Evolutionary conservation across 192 early-diverging fungal species (phyloP).

Genomic region (Entomortierella parvispora): DNA sequence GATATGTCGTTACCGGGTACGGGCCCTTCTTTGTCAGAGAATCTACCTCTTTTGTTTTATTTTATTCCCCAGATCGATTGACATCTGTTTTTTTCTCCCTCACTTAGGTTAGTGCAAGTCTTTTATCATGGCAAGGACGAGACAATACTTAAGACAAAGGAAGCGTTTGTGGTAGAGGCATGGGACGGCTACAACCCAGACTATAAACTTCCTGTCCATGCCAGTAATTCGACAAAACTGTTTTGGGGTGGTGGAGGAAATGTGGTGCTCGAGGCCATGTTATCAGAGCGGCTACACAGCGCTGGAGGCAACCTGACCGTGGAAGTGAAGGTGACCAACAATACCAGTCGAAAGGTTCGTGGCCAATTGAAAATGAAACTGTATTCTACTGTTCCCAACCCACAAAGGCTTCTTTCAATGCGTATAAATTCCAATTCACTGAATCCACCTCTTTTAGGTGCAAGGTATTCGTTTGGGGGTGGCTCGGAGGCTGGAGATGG

Average conservation of each 20-base stretch:
- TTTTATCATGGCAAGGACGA: conserved; percentile 63
- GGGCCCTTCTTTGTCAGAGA: no score
- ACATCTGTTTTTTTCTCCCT: conserved; percentile 13
- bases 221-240: conserved; percentile 51
- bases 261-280: conserved; percentile 43
- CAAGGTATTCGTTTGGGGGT: conserved; percentile 64
- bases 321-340: conserved; percentile 57
- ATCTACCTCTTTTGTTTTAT: neutral
- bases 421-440: neutral
- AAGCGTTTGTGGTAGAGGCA: conserved; percentile 69
- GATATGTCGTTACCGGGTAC: conserved; percentile 71
- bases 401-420: neutral
- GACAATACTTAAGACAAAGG: conserved; percentile 64
- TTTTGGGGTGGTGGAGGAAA: conserved; percentile 56
- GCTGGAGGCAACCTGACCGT: conserved; percentile 56
- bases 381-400: neutral
- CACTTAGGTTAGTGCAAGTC: conserved; percentile 60
- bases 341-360: conserved; percentile 64
- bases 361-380: conserved; percentile 1
- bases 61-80: neutral
- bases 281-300: conserved; percentile 45
- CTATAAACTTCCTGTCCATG: conserved; percentile 44
- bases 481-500: conserved; percentile 56
- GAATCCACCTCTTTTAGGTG: conserved; percentile 47
- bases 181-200: conserved; percentile 55